phyloP scores from a whole-genome alignment of 2,329 filamentous ascomycete genomes.

The Knufia petricola region DNA sequence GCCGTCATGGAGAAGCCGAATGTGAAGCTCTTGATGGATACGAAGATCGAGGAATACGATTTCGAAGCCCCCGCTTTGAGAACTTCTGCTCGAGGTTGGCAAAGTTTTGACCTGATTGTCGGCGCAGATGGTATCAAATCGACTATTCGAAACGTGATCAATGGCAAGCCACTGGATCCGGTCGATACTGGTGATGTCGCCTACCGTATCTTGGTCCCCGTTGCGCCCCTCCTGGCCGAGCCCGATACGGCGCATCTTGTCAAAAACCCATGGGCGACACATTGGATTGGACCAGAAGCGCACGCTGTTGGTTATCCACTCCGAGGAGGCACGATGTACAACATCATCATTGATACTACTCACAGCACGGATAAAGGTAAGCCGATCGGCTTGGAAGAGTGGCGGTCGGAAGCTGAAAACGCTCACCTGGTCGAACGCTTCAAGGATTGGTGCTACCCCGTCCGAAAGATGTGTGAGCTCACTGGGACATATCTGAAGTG shows the following conservation, averaged over 20 bases:
- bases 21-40: conserved; percentile 20
- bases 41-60: conserved; percentile 23
- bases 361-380: conserved; percentile 18
- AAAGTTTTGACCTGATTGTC: conserved; percentile 24
- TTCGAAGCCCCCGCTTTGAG: conserved; percentile 22
- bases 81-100: conserved; percentile 15
- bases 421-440: conserved; percentile 24
- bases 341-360: conserved; percentile 26
- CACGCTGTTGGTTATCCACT: conserved; percentile 28
- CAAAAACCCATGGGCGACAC: conserved; percentile 23
- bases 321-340: conserved; percentile 25
- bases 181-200: conserved; percentile 26
- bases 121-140: conserved; percentile 27
- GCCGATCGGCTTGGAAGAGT: conserved; percentile 22
- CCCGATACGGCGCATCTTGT: conserved; percentile 24
- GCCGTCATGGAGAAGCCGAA: conserved; percentile 11
- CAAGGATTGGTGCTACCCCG: conserved; percentile 25
- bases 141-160: conserved; percentile 21
- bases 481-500: conserved; percentile 21
- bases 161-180: conserved; percentile 21
- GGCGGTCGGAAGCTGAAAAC: conserved; percentile 24
- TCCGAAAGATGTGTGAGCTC: conserved; percentile 24
- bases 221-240: conserved; percentile 22
- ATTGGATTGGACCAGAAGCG: conserved; percentile 27
- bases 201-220: conserved; percentile 25